These are phyloP conservation scores for Hypoxylon fuscum DNA, from an alignment of 495 filamentous ascomycete genomes.

Conservation along the genomic window DNA sequence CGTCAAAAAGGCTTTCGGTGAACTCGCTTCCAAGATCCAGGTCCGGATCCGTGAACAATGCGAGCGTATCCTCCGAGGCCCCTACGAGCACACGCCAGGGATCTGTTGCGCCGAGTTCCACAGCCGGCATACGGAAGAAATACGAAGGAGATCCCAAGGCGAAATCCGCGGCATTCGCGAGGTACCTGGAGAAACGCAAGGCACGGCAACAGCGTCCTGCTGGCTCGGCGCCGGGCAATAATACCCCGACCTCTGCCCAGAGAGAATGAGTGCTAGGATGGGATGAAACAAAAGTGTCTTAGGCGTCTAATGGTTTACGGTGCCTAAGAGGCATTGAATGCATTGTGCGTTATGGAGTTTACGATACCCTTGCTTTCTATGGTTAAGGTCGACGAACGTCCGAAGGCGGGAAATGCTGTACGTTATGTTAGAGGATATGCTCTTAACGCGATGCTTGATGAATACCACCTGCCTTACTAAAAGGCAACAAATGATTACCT, in stretches of 20 bases:
- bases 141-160: conserved; percentile 17
- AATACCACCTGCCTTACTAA: no score
- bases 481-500: no score
- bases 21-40: conserved; percentile 16
- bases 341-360: neutral
- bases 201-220: conserved; percentile 23
- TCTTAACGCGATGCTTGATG: no score
- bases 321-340: conserved; percentile 4
- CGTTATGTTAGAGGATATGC: no score
- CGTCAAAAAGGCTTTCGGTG: conserved; percentile 30
- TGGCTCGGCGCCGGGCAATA: conserved; percentile 29
- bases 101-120: conserved; percentile 18
- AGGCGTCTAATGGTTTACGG: neutral
- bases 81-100: conserved; percentile 1
- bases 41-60: conserved; percentile 13
- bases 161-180: conserved; percentile 17
- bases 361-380: conserved; percentile 20
- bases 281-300: neutral
- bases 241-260: conserved; percentile 36
- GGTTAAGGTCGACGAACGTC: neutral
- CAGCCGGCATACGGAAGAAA: conserved; percentile 6
- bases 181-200: conserved; percentile 22
- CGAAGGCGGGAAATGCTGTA: no score
- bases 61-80: conserved; percentile 4
- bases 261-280: conserved; percentile 21